Evolutionary conservation across 495 filamentous ascomycete species (phyloP).

Genomic region (Penicillium subrubescens): DNA sequence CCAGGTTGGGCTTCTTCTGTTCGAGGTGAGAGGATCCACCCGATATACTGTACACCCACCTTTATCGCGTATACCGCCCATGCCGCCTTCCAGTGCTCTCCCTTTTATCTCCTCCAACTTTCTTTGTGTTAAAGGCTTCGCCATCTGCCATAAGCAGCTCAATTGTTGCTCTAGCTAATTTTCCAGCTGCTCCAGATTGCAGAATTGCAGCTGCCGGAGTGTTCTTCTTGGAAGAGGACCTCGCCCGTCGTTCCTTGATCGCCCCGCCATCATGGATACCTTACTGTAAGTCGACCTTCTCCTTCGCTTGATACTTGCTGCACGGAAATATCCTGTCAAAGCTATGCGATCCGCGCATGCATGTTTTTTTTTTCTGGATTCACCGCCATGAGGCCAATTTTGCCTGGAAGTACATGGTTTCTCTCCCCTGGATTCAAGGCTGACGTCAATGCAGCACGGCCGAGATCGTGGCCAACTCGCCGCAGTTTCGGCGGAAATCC

Average conservation of each 20-base stretch:
- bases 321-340: not conserved
- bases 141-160: not conserved
- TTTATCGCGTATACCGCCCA: constrained; percentile 26
- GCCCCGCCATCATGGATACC: constrained; percentile 66
- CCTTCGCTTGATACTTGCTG: not conserved
- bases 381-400: constrained; percentile 24
- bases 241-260: constrained; percentile 5
- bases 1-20: not conserved
- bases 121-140: constrained; percentile 1
- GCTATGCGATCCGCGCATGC: not conserved
- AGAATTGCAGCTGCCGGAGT: not conserved
- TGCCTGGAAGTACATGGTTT: not conserved
- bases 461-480: constrained; percentile 83
- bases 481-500: constrained; percentile 80
- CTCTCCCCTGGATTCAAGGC: constrained; percentile 9
- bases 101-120: constrained; percentile 2
- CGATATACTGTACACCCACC: constrained; percentile 26
- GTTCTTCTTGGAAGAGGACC: not conserved
- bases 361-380: not conserved
- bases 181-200: not conserved
- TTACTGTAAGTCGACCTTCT: constrained; percentile 62
- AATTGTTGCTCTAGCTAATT: not conserved
- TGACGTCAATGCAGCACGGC: constrained; percentile 58
- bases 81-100: not conserved
- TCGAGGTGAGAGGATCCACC: constrained; percentile 17